Conservation (phyloP, 176 grass and related monocot genomes). For the Oryza glaberrima region DNA sequence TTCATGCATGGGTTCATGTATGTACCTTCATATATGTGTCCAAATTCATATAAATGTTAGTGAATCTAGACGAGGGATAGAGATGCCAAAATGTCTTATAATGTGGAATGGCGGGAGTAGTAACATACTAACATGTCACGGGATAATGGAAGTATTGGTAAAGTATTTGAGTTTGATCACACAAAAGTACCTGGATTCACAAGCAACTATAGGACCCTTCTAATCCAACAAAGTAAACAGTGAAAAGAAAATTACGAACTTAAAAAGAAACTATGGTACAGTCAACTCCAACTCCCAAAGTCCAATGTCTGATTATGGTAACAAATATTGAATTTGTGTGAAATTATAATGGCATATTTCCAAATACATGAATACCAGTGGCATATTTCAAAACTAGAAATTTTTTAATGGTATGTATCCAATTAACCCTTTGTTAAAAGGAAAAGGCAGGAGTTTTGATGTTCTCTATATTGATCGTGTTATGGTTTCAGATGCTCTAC, state of each 20-base stretch:
- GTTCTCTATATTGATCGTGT: background rate
- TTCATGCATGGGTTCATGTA: too few species aligned
- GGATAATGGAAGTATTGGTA: slow-evolving; percentile 4
- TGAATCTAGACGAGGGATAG: too few species aligned
- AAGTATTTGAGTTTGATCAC: slow-evolving; percentile 10
- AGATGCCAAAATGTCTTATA: too few species aligned
- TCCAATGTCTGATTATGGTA: slow-evolving; percentile 27
- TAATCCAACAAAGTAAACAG: background rate
- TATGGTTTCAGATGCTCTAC: background rate
- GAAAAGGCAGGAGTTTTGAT: too few species aligned
- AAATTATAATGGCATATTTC: too few species aligned
- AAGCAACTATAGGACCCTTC: slow-evolving; percentile 6
- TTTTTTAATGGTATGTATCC: too few species aligned
- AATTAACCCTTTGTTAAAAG: too few species aligned
- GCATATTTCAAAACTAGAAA: too few species aligned
- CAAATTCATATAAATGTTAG: too few species aligned
- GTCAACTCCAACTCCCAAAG: background rate
- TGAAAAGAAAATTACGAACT: slow-evolving; percentile 9
- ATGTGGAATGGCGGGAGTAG: too few species aligned
- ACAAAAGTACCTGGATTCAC: background rate
- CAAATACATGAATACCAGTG: too few species aligned
- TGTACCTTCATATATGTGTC: too few species aligned
- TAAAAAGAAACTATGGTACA: background rate
- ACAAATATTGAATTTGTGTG: slow-evolving; percentile 1
- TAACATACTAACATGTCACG: background rate